These are phyloP conservation scores for Aspergillus thermomutatus DNA, from an alignment of 2,329 filamentous ascomycete species.

Conservation along the genomic window DNA sequence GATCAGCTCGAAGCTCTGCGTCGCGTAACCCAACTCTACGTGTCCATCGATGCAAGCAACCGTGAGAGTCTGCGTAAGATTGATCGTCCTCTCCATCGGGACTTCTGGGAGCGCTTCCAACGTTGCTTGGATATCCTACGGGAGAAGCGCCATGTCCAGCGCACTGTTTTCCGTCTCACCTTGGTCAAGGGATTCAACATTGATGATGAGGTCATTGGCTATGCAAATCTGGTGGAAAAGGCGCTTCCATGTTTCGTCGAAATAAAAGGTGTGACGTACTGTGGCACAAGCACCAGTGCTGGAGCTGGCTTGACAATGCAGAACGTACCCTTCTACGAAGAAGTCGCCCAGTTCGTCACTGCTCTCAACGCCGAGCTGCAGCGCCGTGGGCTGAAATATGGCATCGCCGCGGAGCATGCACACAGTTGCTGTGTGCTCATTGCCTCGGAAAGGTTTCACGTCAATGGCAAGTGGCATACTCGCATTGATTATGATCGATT, in stretches of 20 bases:
- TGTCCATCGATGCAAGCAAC: slow-evolving; percentile 93
- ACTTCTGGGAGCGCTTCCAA: slow-evolving; percentile 97
- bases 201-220: slow-evolving; percentile 86
- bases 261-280: slow-evolving; percentile 95
- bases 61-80: slow-evolving; percentile 82
- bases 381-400: slow-evolving; percentile 72
- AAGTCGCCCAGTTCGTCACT: slow-evolving; percentile 78
- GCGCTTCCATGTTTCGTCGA: slow-evolving; percentile 90
- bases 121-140: slow-evolving; percentile 85
- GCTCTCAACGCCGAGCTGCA: slow-evolving; percentile 68
- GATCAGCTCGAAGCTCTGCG: slow-evolving; percentile 79
- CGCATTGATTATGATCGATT: slow-evolving; percentile 87
- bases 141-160: slow-evolving; percentile 76
- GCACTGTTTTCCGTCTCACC: slow-evolving; percentile 91
- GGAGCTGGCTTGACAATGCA: slow-evolving; percentile 91
- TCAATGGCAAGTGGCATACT: slow-evolving; percentile 81
- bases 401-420: slow-evolving; percentile 90
- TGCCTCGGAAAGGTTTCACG: slow-evolving; percentile 74
- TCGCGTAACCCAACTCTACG: slow-evolving; percentile 91
- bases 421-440: slow-evolving; percentile 91
- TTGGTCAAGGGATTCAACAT: slow-evolving; percentile 98
- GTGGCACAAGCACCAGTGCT: slow-evolving; percentile 80
- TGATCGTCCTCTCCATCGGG: slow-evolving; percentile 85
- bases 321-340: slow-evolving; percentile 94
- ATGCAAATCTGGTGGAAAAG: slow-evolving; percentile 81